Conservation (phyloP, 1,284 basidiomycete genomes). For the Puccinia polysora region DNA sequence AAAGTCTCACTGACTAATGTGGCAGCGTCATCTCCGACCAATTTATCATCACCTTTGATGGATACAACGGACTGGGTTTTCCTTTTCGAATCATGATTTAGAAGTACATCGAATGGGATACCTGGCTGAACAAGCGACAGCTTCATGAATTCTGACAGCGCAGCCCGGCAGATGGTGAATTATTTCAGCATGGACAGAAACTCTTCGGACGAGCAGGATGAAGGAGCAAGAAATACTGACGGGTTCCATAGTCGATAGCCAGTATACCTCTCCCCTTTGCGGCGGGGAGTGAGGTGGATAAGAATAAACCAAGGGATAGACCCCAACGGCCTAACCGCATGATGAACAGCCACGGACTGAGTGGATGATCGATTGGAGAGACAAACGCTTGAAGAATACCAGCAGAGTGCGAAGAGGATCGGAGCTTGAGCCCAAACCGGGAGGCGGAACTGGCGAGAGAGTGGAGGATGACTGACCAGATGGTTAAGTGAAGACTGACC, state of each 20-base stretch:
- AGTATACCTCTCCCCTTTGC: conserved; percentile 58
- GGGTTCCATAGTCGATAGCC: conserved; percentile 91
- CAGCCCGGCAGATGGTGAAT: too few species aligned
- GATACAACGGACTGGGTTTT: conserved; percentile 83
- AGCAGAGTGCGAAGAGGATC: too few species aligned
- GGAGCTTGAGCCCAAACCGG: too few species aligned
- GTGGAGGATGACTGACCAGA: too few species aligned
- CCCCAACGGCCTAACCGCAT: conserved; percentile 1
- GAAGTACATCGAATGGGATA: conserved; percentile 87
- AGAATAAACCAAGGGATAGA: conserved; percentile 15
- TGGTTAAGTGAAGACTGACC: too few species aligned
- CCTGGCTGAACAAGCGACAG: conserved; percentile 94
- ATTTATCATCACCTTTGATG: conserved; percentile 66
- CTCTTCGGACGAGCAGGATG: not conserved
- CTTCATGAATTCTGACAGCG: conserved; percentile 69
- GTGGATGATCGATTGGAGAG: too few species aligned
- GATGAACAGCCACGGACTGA: too few species aligned
- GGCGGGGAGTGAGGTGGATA: conserved; percentile 11
- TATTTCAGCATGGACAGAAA: not conserved
- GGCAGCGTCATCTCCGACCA: conserved; percentile 39
- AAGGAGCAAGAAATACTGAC: not conserved
- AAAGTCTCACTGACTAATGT: conserved; percentile 46
- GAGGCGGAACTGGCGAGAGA: too few species aligned
- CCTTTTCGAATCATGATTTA: conserved; percentile 93
- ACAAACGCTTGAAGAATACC: too few species aligned